Conservation (phyloP, 306 rosid species). For the Begonia peltatifolia region DNA sequence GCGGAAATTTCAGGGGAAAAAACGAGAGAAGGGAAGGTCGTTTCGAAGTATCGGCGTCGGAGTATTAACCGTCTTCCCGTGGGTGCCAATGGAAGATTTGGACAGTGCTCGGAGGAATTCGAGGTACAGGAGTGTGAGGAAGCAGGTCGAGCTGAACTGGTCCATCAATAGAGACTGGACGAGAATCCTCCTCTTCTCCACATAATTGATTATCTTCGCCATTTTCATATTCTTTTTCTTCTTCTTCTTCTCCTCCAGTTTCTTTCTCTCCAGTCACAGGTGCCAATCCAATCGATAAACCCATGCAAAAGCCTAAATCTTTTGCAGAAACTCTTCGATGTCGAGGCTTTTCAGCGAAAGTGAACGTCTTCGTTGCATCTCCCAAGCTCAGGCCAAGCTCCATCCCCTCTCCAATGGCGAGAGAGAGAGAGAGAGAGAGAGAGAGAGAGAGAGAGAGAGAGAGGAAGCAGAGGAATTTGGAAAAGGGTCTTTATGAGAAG, state of each 20-base stretch:
- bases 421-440: not conserved
- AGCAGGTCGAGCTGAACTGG: constrained; percentile 27
- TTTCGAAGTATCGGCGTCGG: no score
- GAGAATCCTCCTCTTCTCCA: not conserved
- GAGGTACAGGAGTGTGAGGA: constrained; percentile 21
- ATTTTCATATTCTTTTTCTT: constrained; percentile 1
- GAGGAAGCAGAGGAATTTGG: not conserved
- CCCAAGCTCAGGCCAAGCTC: constrained; percentile 27
- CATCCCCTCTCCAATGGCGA: constrained; percentile 4
- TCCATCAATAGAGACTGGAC: not conserved
- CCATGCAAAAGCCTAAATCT: constrained; percentile 17
- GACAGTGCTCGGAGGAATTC: constrained; percentile 3
- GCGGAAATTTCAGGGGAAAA: not conserved
- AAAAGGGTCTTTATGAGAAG: constrained; percentile 14
- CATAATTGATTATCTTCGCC: not conserved
- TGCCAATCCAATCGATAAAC: constrained; percentile 18
- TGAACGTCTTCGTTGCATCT: constrained; percentile 10
- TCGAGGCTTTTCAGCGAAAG: constrained; percentile 9
- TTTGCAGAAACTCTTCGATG: not conserved
- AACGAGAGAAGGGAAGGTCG: not conserved
- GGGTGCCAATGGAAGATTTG: constrained; percentile 12
- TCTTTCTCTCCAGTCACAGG: not conserved
- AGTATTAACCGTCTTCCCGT: constrained; percentile 8
- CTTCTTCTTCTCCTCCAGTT: not conserved
- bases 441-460: constrained; percentile 24